Evolutionary conservation across 192 early-diverging fungal genomes (phyloP), one percentile per base, ranked within the genome.

Genomic region (Lobosporangium transversale): DNA sequence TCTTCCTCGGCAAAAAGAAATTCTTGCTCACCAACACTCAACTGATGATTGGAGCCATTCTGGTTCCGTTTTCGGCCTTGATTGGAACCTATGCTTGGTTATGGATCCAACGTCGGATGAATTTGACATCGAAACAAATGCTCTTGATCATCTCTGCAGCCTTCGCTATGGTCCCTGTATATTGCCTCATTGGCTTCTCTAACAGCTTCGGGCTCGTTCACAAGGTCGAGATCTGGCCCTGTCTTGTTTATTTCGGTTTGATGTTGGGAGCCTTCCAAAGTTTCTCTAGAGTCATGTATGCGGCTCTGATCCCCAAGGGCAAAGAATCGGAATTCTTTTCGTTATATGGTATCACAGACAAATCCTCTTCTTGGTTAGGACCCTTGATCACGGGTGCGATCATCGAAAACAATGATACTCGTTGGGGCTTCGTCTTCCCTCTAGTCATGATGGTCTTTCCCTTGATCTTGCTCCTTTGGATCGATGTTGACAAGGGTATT

Each of bases 341-440:
- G 21, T 58, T 93, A 8, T 93, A 88, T 64, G 89, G 85, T 53
- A 80, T 89, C 56, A 89, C 88, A 14, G 89, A 93, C 76, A 91
- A 92, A 75, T 90, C 87, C 15, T 85, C 85, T 1, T 78, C 85
- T 27, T 93, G 91, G 90, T 68, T 93, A 30, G 92, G 92, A 8
- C 91, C 92, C 0, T 71, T 93, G 45, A 81, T 93, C 51, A 89
- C 89, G 12, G 91, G 81, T 20, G 84, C 84, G 26, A 91, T 93
- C 56, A 83, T 80, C 15, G 71, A 85, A 52, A 79, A 86, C 4
- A 82, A 81, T 44, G 83, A 85, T 51, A 61, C 88, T 21, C 80
- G 88, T 23, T 81, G 85, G 61, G 81, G 83, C 12, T 90, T 83
- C 49, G 66, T 76, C 12, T 89, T 89, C 62, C 79, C 89, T 2